A percentile compares a stretch with the other conserved stretches of the same genome.
Evolutionary conservation across 345 rosid genomes (phyloP).

Genomic region (Brassica juncea): DNA sequence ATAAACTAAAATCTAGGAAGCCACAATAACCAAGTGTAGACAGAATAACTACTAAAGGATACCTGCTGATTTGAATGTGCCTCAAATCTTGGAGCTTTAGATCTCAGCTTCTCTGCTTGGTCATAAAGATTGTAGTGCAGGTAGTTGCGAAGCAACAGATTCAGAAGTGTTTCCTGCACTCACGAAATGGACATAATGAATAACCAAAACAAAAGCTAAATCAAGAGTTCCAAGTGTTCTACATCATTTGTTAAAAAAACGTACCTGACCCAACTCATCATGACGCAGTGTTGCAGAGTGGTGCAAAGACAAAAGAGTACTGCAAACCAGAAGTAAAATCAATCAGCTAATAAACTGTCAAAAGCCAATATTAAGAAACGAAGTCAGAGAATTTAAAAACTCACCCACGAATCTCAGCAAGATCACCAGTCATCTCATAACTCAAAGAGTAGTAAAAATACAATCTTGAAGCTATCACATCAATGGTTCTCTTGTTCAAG

Average conservation of each 20-base stretch:
- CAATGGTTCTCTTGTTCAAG: slow-evolving; percentile 73
- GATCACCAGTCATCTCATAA: slow-evolving; percentile 74
- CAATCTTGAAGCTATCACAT: slow-evolving; percentile 77
- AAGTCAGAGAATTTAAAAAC: slow-evolving; percentile 28
- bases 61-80: slow-evolving; percentile 96
- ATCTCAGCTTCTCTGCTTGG: slow-evolving; percentile 89
- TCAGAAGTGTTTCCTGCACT: slow-evolving; percentile 86
- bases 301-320: slow-evolving; percentile 77
- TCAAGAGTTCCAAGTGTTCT: background rate
- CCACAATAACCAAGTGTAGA: background rate
- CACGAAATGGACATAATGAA: background rate
- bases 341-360: background rate
- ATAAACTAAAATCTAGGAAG: background rate
- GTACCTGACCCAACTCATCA: slow-evolving; percentile 89
- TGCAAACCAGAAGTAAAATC: slow-evolving; percentile 30
- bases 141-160: slow-evolving; percentile 78
- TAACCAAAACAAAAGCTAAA: slow-evolving; percentile 1
- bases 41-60: background rate
- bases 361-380: background rate
- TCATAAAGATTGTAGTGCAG: slow-evolving; percentile 84
- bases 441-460: slow-evolving; percentile 78
- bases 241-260: background rate
- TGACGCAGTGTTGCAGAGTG: slow-evolving; percentile 83
- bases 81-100: slow-evolving; percentile 88
- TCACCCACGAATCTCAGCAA: slow-evolving; percentile 84